Conservation (phyloP, 2,329 filamentous ascomycete species). For the Fusarium praegraminearum region DNA sequence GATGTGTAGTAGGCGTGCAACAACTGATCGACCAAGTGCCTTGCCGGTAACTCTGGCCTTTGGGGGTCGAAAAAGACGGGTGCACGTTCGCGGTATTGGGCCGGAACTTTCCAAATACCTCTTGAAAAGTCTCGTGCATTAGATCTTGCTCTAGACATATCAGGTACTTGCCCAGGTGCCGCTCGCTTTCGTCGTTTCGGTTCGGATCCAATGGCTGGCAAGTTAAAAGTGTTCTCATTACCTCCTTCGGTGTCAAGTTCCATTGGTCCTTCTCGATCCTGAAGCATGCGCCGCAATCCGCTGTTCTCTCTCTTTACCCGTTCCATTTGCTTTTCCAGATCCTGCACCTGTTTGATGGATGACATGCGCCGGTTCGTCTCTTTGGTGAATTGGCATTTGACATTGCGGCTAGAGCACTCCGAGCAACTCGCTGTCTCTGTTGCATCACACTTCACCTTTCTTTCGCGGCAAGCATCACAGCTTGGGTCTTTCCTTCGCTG, state of each 20-base stretch:
- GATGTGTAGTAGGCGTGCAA: constrained; percentile 80
- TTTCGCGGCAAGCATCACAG: constrained; percentile 94
- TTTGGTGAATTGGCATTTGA: constrained; percentile 99
- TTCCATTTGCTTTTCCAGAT: constrained; percentile 91
- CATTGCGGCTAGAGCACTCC: constrained; percentile 94
- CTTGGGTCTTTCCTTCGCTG: constrained; percentile 96
- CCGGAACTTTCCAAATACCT: constrained; percentile 84
- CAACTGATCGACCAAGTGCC: constrained; percentile 76
- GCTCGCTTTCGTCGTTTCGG: constrained; percentile 73
- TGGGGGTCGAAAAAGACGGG: constrained; percentile 64
- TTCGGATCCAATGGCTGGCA: constrained; percentile 75
- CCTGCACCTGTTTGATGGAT: constrained; percentile 98
- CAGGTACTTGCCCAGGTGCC: constrained; percentile 73
- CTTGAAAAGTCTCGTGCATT: constrained; percentile 80
- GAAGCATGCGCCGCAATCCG: constrained; percentile 75
- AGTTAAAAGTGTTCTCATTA: constrained; percentile 64
- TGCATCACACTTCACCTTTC: constrained; percentile 90
- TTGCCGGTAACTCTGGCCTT: constrained; percentile 76
- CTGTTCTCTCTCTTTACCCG: constrained; percentile 83
- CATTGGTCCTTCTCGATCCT: constrained; percentile 63
- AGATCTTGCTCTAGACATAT: constrained; percentile 76
- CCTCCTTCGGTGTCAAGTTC: constrained; percentile 61
- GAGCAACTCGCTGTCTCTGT: constrained; percentile 97
- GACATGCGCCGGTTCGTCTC: constrained; percentile 99
- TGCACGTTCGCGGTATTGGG: constrained; percentile 69